Evolutionary conservation across 768 basidiomycete species (phyloP).

Genomic region (Naganishia randhawae): DNA sequence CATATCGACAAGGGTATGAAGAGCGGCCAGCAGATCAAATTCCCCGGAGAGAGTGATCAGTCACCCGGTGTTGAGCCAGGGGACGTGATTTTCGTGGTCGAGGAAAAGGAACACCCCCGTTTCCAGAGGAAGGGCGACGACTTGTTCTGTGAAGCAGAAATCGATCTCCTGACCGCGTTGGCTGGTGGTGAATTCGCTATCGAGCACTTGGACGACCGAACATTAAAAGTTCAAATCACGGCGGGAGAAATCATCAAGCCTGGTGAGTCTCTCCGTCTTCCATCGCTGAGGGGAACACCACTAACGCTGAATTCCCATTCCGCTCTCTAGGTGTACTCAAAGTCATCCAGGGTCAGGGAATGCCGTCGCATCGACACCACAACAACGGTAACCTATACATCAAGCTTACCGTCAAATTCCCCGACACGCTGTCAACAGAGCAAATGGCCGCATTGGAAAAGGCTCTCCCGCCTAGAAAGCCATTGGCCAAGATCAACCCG

Average conservation of each 20-base stretch:
- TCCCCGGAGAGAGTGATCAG: constrained; percentile 87
- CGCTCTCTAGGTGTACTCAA: constrained; percentile 69
- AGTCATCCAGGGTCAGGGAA: constrained; percentile 88
- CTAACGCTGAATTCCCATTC: not conserved
- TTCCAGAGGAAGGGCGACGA: constrained; percentile 82
- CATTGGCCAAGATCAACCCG: constrained; percentile 66
- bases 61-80: constrained; percentile 85
- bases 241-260: constrained; percentile 92
- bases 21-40: constrained; percentile 82
- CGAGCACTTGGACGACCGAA: constrained; percentile 89
- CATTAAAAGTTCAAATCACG: constrained; percentile 69
- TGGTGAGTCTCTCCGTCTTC: constrained; percentile 59
- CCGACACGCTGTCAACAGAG: constrained; percentile 67
- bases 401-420: constrained; percentile 82
- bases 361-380: constrained; percentile 98
- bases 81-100: constrained; percentile 91
- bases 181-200: constrained; percentile 86
- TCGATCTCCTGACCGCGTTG: constrained; percentile 88
- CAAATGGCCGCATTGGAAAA: constrained; percentile 71
- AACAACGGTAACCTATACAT: constrained; percentile 90
- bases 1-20: constrained; percentile 98
- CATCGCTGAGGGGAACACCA: not conserved
- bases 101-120: constrained; percentile 79
- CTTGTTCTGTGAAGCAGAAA: constrained; percentile 76
- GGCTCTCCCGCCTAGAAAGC: constrained; percentile 74